phyloP scores from a whole-genome alignment of 805 yeast genomes.

The Metschnikowia gelsemii region DNA sequence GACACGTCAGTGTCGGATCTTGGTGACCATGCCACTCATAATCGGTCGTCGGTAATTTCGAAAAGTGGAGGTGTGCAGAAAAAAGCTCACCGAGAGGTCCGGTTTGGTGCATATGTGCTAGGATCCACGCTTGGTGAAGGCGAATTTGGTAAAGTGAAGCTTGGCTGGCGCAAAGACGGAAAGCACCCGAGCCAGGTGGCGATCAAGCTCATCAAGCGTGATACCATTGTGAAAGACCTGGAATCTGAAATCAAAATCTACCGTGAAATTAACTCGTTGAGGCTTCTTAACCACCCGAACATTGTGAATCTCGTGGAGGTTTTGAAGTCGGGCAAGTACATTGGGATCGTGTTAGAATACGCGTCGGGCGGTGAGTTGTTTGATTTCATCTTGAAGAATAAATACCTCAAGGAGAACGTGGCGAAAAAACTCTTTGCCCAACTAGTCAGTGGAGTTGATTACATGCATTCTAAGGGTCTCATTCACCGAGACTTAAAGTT shows the following conservation, averaged over 20 bases:
- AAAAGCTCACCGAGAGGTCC: slow-evolving; percentile 54
- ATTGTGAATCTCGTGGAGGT: slow-evolving; percentile 91
- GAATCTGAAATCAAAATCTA: slow-evolving; percentile 87
- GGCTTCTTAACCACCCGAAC: slow-evolving; percentile 86
- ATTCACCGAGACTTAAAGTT: slow-evolving; percentile 77
- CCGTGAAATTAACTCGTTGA: slow-evolving; percentile 88
- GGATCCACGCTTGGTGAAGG: slow-evolving; percentile 98
- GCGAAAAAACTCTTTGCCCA: slow-evolving; percentile 92
- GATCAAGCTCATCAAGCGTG: slow-evolving; percentile 85
- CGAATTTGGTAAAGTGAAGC: slow-evolving; percentile 95
- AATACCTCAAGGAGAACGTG: slow-evolving; percentile 79
- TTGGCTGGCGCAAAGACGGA: slow-evolving; percentile 92
- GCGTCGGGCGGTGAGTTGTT: slow-evolving; percentile 98
- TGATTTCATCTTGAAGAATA: slow-evolving; percentile 83
- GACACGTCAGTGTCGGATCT: slow-evolving; percentile 10
- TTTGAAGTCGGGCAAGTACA: slow-evolving; percentile 87
- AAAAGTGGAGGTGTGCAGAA: slow-evolving; percentile 2
- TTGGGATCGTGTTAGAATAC: slow-evolving; percentile 94
- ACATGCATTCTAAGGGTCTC: slow-evolving; percentile 77
- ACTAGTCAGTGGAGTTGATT: slow-evolving; percentile 88
- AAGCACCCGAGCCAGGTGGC: slow-evolving; percentile 83
- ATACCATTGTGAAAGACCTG: slow-evolving; percentile 80
- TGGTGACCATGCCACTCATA: slow-evolving; percentile 6
- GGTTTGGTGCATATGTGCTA: slow-evolving; percentile 86
- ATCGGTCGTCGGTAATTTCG: slow-evolving; percentile 6